Evolutionary conservation across 2,329 filamentous ascomycete species (phyloP).

Genomic region (Penicillium sp.): DNA sequence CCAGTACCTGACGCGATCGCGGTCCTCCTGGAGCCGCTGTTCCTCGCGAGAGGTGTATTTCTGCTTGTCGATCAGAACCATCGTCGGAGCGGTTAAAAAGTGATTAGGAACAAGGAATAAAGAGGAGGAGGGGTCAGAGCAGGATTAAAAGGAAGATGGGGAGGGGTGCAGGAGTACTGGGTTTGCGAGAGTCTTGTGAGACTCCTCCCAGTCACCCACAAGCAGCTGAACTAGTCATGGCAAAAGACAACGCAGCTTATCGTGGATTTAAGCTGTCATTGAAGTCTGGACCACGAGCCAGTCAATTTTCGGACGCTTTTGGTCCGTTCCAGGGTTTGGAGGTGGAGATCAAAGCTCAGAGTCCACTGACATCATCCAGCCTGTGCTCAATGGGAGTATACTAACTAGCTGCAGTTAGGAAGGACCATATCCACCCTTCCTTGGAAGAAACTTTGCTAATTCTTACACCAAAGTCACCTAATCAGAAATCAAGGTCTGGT

Average conservation of each 20-base stretch:
- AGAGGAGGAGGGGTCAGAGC: not conserved
- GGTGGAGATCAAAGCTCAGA: conserved; percentile 11
- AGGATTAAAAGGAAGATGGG: conserved; percentile 5
- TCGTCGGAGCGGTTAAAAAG: conserved; percentile 43
- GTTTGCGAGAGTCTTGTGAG: not conserved
- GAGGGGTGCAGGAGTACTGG: conserved; percentile 4
- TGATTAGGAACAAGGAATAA: conserved; percentile 2
- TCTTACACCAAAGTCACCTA: not conserved
- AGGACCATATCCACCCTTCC: not conserved
- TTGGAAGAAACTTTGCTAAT: not conserved
- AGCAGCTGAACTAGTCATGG: conserved; percentile 2
- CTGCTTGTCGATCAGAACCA: conserved; percentile 89
- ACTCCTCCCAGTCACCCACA: conserved; percentile 3
- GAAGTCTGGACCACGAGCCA: conserved; percentile 20
- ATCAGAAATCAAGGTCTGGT: not conserved
- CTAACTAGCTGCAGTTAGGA: not conserved
- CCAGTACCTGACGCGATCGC: conserved; percentile 86
- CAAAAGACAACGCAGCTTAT: conserved; percentile 20
- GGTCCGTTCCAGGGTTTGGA: conserved; percentile 21
- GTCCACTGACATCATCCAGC: conserved; percentile 18
- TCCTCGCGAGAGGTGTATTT: conserved; percentile 90
- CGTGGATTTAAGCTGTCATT: not conserved
- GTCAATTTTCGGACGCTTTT: conserved; percentile 19
- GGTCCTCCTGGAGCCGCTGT: conserved; percentile 84
- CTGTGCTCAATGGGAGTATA: not conserved